Base-by-base conservation (phyloP, 345 rosid genomes). In the Iberis pinnata region DNA sequence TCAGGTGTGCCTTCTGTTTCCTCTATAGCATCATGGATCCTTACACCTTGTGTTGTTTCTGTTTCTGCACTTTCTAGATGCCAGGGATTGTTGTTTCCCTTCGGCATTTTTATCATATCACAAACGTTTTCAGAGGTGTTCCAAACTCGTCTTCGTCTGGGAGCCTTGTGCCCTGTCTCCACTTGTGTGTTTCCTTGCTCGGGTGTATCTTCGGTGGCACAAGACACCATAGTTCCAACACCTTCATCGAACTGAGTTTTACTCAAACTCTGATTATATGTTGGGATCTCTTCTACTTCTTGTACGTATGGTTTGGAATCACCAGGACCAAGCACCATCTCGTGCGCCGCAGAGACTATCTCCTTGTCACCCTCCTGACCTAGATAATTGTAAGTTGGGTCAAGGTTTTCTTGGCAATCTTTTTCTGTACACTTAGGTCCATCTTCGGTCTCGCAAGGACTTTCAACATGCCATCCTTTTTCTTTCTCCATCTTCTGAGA, bases 101-200 rank as follows among this genome's bases (percentile, higher is more conserved):
- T 60, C 2, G 61, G 56, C 15, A 12, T 46, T 67, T 56, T 67
- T 41, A 67, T 67, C 47, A 67, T 40, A 48, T 67, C 48, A 20
- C 42, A 67, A 53, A 67, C 67, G 32, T 67, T 62, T 67, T 60
- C 72, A 32, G 72, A 67, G 52, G 72, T 60, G 18, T 54, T 41
- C 72, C 72, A 67, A 40, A 53, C 72, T 54, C 72, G 54, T 60
- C 72, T 67, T 54, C 67, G 67, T 46, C 72, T 60, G 22, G 72
- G 72, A 41, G 60, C 61, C 67, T 60, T 67, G 19, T 40, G 56
- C 52, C 39, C 57, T 14, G 55, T 25, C 62, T 35, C 62, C 40
- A 40, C 56, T 4, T 38, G 56, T 40, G 24, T 13, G 51, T 41
- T 53, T 46, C 35, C 58, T 47, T 56, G 46, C 51, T 53, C 57